Percentiles rank a stretch among this genome's conserved stretches.
Conservation (phyloP, 1,139 yeast species). For the Yamadazyma kanchanaburiensis region DNA sequence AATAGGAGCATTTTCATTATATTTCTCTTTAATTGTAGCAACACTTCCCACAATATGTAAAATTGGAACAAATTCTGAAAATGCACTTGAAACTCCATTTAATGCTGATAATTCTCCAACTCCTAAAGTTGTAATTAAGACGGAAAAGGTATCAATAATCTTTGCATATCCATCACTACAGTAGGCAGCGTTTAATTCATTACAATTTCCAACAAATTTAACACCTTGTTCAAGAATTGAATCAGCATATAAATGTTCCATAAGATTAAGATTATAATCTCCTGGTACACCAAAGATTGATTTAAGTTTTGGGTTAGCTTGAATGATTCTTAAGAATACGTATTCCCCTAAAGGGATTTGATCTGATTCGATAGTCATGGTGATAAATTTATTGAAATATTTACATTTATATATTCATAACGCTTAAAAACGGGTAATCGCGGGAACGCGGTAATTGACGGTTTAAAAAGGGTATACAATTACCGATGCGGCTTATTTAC, state of each 20-base stretch:
- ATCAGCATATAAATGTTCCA: slow-evolving; percentile 33
- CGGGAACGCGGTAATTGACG: slow-evolving; percentile 4
- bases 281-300: slow-evolving; percentile 42
- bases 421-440: slow-evolving; percentile 4
- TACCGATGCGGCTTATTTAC: too few relatives aligned
- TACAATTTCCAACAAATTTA: slow-evolving; percentile 30
- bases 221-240: slow-evolving; percentile 19
- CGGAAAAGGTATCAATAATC: slow-evolving; percentile 40
- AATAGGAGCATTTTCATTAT: slow-evolving; percentile 22
- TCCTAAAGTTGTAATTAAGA: slow-evolving; percentile 65
- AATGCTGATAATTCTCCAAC: slow-evolving; percentile 87
- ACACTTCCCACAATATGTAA: slow-evolving; percentile 72
- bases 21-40: slow-evolving; percentile 47
- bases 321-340: slow-evolving; percentile 31
- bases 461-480: too few relatives aligned
- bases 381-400: too few relatives aligned
- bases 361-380: slow-evolving; percentile 12
- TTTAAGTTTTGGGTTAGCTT: slow-evolving; percentile 33
- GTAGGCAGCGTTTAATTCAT: slow-evolving; percentile 52
- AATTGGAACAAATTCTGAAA: slow-evolving; percentile 74
- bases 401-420: too few relatives aligned
- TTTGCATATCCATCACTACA: slow-evolving; percentile 80
- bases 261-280: slow-evolving; percentile 36
- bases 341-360: slow-evolving; percentile 36
- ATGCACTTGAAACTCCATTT: slow-evolving; percentile 82